These are phyloP conservation scores for Brassica juncea DNA, from an alignment of 345 rosid species.

Conservation along the genomic window DNA sequence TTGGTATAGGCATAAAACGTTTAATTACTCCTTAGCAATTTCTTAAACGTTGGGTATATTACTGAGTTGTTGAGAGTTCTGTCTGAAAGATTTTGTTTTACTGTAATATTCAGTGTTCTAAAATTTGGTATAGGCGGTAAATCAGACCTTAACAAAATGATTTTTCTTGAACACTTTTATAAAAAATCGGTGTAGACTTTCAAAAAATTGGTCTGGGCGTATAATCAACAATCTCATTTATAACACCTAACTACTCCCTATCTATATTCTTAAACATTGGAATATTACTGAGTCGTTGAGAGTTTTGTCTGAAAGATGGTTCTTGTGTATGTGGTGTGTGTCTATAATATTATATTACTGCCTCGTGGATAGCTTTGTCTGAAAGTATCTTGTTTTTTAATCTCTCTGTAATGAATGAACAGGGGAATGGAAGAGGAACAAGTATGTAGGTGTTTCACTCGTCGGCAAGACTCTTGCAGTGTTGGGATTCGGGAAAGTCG, in stretches of 20 bases:
- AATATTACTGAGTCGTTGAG: not conserved
- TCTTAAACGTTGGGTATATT: no score
- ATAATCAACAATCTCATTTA: not conserved
- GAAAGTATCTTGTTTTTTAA: not conserved
- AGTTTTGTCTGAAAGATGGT: not conserved
- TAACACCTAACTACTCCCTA: not conserved
- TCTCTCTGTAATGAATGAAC: constrained; percentile 17
- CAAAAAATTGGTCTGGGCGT: no score
- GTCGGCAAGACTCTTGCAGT: constrained; percentile 84
- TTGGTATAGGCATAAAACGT: no score
- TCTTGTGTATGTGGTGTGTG: not conserved
- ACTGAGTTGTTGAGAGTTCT: no score
- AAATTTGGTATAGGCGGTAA: no score
- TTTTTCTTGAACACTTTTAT: no score
- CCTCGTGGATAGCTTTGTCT: not conserved
- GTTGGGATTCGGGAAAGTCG: constrained; percentile 89
- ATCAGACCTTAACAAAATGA: no score
- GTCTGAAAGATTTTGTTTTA: no score
- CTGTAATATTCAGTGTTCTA: no score
- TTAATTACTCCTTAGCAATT: no score
- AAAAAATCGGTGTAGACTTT: no score
- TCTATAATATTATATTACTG: not conserved
- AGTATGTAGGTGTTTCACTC: constrained; percentile 84
- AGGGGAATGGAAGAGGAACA: constrained; percentile 88
- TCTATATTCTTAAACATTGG: not conserved